phyloP scores from a whole-genome alignment of 371 early-diverging fungal species.

The Synchytrium microbalum region DNA sequence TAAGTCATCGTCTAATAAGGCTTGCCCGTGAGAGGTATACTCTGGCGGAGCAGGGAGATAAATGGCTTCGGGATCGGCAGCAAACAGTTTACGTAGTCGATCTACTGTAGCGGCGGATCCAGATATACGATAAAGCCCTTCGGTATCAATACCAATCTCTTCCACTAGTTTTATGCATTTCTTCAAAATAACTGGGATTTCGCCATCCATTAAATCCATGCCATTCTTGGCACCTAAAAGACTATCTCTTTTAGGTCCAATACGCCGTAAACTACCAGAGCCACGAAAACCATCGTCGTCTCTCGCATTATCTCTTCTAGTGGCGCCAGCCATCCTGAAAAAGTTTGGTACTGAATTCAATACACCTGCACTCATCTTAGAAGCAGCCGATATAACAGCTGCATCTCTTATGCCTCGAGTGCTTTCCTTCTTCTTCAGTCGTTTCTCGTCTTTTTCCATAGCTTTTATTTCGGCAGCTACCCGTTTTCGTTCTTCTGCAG shows the following conservation, averaged over 20 bases:
- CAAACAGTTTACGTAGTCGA: constrained; percentile 26
- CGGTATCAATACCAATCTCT: constrained; percentile 38
- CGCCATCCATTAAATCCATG: constrained; percentile 3
- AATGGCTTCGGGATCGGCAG: constrained; percentile 23
- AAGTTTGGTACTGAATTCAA: not conserved
- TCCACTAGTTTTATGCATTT: constrained; percentile 37
- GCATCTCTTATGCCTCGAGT: not conserved
- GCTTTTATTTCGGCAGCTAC: not conserved
- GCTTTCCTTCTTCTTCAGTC: not conserved
- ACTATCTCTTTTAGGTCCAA: not conserved
- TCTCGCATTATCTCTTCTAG: not conserved
- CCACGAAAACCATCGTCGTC: not conserved
- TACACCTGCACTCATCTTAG: not conserved
- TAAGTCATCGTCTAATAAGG: constrained; percentile 1
- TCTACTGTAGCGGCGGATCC: constrained; percentile 30
- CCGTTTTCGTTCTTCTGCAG: not conserved
- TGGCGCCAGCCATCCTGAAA: not conserved
- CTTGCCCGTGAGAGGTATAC: constrained; percentile 4
- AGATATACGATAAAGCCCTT: constrained; percentile 40
- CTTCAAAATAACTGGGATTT: constrained; percentile 29
- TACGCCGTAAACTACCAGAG: not conserved
- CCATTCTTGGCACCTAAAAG: not conserved
- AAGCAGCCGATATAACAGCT: not conserved
- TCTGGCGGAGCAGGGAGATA: constrained; percentile 23
- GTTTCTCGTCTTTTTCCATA: not conserved